These are phyloP conservation scores for Lichtheimia ornata DNA, from an alignment of 371 early-diverging fungal genomes.

Conservation along the genomic window DNA sequence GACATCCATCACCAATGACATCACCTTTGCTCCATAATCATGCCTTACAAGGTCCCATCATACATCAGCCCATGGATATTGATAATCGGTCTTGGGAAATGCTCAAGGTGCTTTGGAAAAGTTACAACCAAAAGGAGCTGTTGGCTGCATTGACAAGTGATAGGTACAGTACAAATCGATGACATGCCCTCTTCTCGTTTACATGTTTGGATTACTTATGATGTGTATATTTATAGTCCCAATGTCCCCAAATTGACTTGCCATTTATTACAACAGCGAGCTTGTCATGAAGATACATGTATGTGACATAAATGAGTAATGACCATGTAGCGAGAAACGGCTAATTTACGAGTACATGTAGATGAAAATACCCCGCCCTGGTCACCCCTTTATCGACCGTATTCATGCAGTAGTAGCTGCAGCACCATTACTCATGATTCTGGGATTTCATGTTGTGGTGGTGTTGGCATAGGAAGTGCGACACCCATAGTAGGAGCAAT, in stretches of 20 bases:
- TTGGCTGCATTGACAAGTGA: slow-evolving; percentile 14
- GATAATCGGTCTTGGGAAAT: slow-evolving; percentile 41
- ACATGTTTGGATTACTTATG: neutral
- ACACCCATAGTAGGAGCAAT: too few species aligned
- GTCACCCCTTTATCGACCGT: too few species aligned
- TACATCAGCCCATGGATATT: slow-evolving; percentile 21
- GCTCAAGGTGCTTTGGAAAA: slow-evolving; percentile 28
- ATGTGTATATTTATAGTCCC: slow-evolving; percentile 11
- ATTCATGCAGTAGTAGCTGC: neutral
- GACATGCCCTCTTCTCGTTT: slow-evolving; percentile 15
- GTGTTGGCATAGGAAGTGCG: neutral
- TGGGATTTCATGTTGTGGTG: too few species aligned
- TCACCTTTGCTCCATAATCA: slow-evolving; percentile 21
- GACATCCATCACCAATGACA: neutral
- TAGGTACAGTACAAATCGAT: slow-evolving; percentile 6
- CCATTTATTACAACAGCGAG: slow-evolving; percentile 35
- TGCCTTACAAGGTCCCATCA: slow-evolving; percentile 20
- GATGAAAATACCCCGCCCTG: too few species aligned
- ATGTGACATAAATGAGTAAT: too few species aligned
- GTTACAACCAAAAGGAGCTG: slow-evolving; percentile 22
- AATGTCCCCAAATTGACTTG: slow-evolving; percentile 43
- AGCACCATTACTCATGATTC: too few species aligned
- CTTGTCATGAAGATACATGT: slow-evolving; percentile 4
- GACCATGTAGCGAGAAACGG: too few species aligned
- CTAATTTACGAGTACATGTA: too few species aligned